Base-by-base conservation (phyloP, 805 yeast genomes). In the Schwanniomyces pseudopolymorphus region DNA sequence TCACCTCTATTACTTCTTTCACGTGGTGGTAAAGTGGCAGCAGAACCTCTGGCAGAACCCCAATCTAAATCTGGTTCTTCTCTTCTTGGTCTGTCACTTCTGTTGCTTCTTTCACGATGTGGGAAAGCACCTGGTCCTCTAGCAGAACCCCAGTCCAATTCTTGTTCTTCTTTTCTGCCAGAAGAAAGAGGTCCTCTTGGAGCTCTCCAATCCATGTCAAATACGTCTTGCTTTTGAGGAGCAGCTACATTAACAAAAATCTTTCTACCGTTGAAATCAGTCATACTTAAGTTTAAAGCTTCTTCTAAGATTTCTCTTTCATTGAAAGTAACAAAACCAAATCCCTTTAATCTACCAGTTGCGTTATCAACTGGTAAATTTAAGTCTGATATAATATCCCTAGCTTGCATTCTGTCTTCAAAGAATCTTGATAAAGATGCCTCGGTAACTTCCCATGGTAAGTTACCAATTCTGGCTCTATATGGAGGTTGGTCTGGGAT, bases 401-500 rank as follows among this genome's bases (percentile, higher is more conserved):
- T 66, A 19, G 75, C 70, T 55, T 79, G 83, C 58, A 72, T 69
- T 53, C 81, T 74, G 48, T 78, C 80, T 56, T 79, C 84, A 47
- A 87, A 78, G 74, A 85, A 86, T 21, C 77, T 79, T 43, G 66
- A 71, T 48, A 87, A 74, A 44, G 75, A 79, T 31, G 75, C 81
- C 66, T 92, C 97, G 40, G 74, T 67, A 39, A 81, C 79, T 48
- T 87, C 91, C 84, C 87, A 86, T 49, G 96, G 89, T 61, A 94
- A 80, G 71, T 91, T 90, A 63, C 81, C 81, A 55, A 92, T 77
- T 64, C 89, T 82, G n/a, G 96, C 97, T 59, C 87, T 85, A 77
- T 69, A 94, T 45, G 99, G 99, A 16, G 97, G 90, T 43, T 72
- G 78, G 58, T 89, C 92, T 39, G 99, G 99, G 50, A 94, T 77